Conservation (phyloP, 768 basidiomycete genomes). For the Mrakia blollopis region DNA sequence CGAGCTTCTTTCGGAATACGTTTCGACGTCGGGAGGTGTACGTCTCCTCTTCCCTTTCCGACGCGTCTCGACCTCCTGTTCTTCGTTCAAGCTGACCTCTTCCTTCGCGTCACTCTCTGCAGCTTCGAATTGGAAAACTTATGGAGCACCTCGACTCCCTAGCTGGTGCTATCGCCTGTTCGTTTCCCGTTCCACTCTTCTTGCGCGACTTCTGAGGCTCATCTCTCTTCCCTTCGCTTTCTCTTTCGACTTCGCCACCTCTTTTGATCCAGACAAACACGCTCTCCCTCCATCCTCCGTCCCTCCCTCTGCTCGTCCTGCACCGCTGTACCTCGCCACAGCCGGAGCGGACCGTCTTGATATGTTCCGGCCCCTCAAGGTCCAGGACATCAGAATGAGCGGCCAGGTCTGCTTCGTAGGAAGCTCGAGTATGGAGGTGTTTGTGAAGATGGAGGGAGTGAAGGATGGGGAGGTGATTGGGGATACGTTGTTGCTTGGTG, state of each 20-base stretch:
- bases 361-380: slow-evolving; percentile 41
- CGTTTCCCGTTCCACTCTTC: not conserved
- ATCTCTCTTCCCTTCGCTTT: not conserved
- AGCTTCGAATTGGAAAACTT: slow-evolving; percentile 27
- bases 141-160: slow-evolving; percentile 31
- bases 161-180: slow-evolving; percentile 30
- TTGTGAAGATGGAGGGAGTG: slow-evolving; percentile 72
- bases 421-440: slow-evolving; percentile 70
- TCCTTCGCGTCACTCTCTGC: not conserved
- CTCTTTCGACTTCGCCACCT: too few species aligned
- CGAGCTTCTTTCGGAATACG: slow-evolving; percentile 15
- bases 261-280: slow-evolving; percentile 25
- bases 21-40: slow-evolving; percentile 27
- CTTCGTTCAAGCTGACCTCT: not conserved
- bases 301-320: slow-evolving; percentile 42
- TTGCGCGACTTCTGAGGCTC: not conserved
- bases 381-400: slow-evolving; percentile 64
- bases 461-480: slow-evolving; percentile 47
- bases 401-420: slow-evolving; percentile 79
- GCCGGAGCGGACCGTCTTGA: slow-evolving; percentile 66
- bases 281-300: slow-evolving; percentile 6
- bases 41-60: not conserved
- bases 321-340: slow-evolving; percentile 73
- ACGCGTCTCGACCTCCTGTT: not conserved
- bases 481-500: slow-evolving; percentile 65